Evolutionary conservation across 2,329 filamentous ascomycete species (phyloP).

Genomic region (Pezicula rhizophila): DNA sequence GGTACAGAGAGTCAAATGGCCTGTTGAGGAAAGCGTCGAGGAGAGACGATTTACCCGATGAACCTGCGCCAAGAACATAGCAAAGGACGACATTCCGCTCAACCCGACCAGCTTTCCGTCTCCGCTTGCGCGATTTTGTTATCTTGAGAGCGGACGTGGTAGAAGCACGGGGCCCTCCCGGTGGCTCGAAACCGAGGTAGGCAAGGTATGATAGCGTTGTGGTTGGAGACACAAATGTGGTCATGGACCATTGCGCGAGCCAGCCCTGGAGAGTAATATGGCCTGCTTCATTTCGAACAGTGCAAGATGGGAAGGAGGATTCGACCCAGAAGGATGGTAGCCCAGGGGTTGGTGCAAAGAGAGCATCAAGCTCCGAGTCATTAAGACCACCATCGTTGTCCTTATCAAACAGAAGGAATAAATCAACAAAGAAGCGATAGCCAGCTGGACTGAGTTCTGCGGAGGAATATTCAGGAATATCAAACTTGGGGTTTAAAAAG

Average conservation of each 20-base stretch:
- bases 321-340: conserved; percentile 83
- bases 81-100: conserved; percentile 93
- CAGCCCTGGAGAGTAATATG: conserved; percentile 95
- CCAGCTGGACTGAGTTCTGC: conserved; percentile 90
- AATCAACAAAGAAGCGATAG: conserved; percentile 95
- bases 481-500: conserved; percentile 89
- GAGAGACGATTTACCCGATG: conserved; percentile 85
- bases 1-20: conserved; percentile 77
- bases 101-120: conserved; percentile 74
- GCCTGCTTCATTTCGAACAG: conserved; percentile 89
- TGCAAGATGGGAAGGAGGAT: conserved; percentile 84
- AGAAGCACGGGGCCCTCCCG: conserved; percentile 67
- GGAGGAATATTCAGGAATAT: conserved; percentile 86
- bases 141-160: conserved; percentile 84
- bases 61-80: conserved; percentile 80
- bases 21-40: conserved; percentile 87
- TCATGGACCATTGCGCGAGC: conserved; percentile 99
- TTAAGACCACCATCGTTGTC: conserved; percentile 96
- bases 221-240: conserved; percentile 91
- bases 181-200: conserved; percentile 87
- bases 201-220: conserved; percentile 94
- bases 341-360: conserved; percentile 91
- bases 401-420: conserved; percentile 92
- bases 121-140: conserved; percentile 83
- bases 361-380: conserved; percentile 71